Conservation (phyloP, 176 grass and related monocot genomes). For the Oryza officinalis region DNA sequence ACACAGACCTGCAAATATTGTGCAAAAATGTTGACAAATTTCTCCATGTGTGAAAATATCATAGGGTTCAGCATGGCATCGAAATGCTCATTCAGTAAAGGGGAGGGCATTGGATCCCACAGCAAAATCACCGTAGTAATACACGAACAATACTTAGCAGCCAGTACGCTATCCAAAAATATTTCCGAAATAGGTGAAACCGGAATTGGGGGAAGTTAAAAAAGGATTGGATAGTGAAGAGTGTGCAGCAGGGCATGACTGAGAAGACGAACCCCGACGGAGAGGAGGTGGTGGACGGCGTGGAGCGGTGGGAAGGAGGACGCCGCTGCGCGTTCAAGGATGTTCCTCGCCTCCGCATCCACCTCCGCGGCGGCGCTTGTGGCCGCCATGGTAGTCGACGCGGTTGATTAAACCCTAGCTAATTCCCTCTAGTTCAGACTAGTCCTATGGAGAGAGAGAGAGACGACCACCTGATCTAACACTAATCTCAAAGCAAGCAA, state of each 20-base stretch:
- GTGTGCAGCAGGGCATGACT: background rate
- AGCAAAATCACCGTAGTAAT: background rate
- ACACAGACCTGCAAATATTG: constrained; percentile 62
- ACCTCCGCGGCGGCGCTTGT: constrained; percentile 10
- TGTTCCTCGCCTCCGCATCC: constrained; percentile 23
- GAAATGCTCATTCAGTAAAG: background rate
- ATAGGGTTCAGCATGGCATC: background rate
- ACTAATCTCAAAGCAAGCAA: too few relatives aligned
- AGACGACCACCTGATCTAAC: too few relatives aligned
- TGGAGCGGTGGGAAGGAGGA: constrained; percentile 51
- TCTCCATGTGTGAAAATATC: background rate
- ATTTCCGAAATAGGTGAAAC: background rate
- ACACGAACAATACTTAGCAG: background rate
- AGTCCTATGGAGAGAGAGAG: background rate
- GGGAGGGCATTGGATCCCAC: background rate
- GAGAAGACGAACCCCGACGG: constrained; percentile 60
- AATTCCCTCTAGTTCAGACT: background rate
- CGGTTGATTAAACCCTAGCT: constrained; percentile 35
- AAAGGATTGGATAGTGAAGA: background rate
- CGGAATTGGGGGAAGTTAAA: background rate
- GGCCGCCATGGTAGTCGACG: constrained; percentile 20
- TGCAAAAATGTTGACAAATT: background rate
- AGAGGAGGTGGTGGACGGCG: constrained; percentile 61
- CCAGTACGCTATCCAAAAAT: background rate
- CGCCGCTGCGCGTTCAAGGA: constrained; percentile 38